Conservation (phyloP, 1,284 basidiomycete genomes). For the Irpex rosettiformis region DNA sequence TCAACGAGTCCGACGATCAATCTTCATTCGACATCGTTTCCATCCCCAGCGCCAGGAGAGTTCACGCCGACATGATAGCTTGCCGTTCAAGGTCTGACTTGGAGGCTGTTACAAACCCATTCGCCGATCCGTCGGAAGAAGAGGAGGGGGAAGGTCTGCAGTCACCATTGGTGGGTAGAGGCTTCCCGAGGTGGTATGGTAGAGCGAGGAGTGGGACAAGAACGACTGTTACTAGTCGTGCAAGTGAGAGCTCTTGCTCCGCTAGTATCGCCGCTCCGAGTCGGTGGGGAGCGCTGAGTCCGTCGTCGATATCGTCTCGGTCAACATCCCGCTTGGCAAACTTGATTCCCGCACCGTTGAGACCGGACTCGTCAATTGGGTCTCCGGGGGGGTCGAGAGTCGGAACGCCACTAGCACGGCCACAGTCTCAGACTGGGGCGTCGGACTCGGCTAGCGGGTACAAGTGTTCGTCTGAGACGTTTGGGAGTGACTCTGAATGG, state of each 20-base stretch:
- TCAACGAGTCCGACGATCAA: constrained; percentile 3
- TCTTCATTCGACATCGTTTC: constrained; percentile 3
- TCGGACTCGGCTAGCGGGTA: neutral
- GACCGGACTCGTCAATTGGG: no score
- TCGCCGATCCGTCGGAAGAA: neutral
- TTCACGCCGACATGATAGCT: constrained; percentile 4
- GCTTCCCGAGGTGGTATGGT: neutral
- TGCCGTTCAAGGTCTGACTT: neutral
- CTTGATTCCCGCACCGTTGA: neutral
- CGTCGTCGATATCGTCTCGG: neutral
- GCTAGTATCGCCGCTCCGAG: neutral
- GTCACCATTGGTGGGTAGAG: neutral
- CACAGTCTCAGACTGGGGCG: no score
- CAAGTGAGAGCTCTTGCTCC: neutral
- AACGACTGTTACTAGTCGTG: neutral
- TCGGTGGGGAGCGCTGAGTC: constrained; percentile 1
- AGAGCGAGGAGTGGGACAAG: neutral
- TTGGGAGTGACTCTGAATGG: neutral
- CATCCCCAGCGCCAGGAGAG: constrained; percentile 8
- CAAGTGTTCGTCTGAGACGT: neutral
- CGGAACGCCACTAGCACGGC: no score
- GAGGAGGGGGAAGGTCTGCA: neutral
- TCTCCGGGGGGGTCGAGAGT: no score
- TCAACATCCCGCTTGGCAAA: constrained; percentile 1
- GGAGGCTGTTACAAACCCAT: neutral